Evolutionary conservation across 2,329 filamentous ascomycete genomes (phyloP), one percentile per base, ranked within the genome.

Genomic region (Tetracladium maxilliforme): DNA sequence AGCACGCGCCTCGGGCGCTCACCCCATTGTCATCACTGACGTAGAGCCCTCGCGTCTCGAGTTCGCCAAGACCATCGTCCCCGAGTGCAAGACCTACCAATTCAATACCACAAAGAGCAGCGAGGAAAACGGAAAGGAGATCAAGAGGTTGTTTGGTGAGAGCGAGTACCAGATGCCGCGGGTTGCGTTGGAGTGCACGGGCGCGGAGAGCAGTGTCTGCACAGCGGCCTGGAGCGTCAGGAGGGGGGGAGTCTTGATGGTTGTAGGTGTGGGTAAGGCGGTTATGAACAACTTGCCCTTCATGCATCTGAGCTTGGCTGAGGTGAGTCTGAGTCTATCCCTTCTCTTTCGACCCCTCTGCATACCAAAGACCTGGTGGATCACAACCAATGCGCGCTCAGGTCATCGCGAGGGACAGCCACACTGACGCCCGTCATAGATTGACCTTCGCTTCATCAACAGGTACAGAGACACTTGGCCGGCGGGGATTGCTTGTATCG

Each of bases 391-490:
- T n/a, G n/a, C n/a, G n/a, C n/a, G n/a, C n/a, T n/a, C n/a, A n/a
- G n/a, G n/a, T n/a, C n/a, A n/a, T n/a, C n/a, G n/a, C n/a, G n/a
- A n/a, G n/a, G n/a, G n/a, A n/a, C n/a, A 15, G n/a, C 13, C 7
- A 11, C 5, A 20, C 16, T 23, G 10, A 29, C 10, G 23, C 9
- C 12, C 9, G 7, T 24, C 8, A 11, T 33, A 70, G 64, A 75
- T 79, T 33, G 59, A 77, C 35, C 52, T 80, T 14, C 66, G 63
- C 19, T 80, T 80, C 48, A 79, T 78, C 41, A 78, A 80, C 43
- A 58, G 74, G 6, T 80, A 79, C 41, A 56, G 62, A 20, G 70
- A 79, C 38, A 78, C 72, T 0, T 80, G 74, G 73, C 72, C 73
- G 0, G 60, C 64, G 0, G 74, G 68, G 0, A 72, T 80, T 17